Base-by-base conservation (phyloP, 2,329 filamentous ascomycete genomes). In the Phialemoniopsis sp. region DNA sequence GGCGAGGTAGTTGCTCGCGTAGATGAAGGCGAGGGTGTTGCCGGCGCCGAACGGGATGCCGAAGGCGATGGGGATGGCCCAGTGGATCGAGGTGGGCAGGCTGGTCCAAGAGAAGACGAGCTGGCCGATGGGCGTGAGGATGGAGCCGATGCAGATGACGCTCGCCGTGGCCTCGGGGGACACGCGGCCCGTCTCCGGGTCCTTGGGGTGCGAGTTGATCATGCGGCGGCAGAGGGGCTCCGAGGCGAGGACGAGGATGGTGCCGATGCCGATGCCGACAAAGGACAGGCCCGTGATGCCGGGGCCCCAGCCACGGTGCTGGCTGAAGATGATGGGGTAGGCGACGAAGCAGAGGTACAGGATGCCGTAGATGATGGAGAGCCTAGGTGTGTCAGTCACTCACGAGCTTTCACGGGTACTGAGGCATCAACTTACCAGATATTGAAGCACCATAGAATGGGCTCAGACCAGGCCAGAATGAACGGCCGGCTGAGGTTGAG, bases 81-180 rank as follows among this genome's bases (percentile, higher is more conserved):
- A 94, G 57, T 88, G 89, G 26, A 94, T 87, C 5, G 78, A 76
- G 0, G 63, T 66, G 0, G 89, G 89, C 1, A 89, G 78, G 44
- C 83, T 89, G 0, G 89, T 95, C 89, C 89, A 95, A 0, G 87
- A 80, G 55, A 96, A 96, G 59, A 83, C 85, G 17, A 96, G 75
- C 60, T 95, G 84, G 13, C 89, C 90, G 4, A 87, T 59, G 0
- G 89, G 85, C 0, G 86, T 80, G 1, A 88, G 66, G 2, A 94
- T 57, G 0, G 87, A 79, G 4, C 85, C 87, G 18, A 95, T 78
- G 49, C 83, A 87, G 53, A 95, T 85, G 41, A 93, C 75, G 32
- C 80, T 78, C 4, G 91, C 87, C 47, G 87, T 88, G 1, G 89
- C 84, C 62, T 96, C 90, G 0, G 89, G 89, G 0, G 78, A 72